phyloP scores from a whole-genome alignment of 257 asterid species.

The Fraxinus cuspidata region DNA sequence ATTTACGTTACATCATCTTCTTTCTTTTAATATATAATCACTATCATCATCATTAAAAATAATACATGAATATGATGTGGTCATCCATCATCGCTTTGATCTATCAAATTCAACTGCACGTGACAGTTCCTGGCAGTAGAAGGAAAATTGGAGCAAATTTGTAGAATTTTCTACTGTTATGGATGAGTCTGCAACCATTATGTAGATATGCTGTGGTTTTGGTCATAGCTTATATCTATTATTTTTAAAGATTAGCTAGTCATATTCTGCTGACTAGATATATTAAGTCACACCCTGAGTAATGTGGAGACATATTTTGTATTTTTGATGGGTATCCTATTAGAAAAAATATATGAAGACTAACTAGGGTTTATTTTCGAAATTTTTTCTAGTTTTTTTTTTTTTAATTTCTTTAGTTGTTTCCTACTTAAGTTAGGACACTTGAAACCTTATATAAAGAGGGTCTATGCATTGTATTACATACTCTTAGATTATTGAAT shows the following conservation, averaged over 20 bases:
- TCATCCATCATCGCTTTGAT: background rate
- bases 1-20: background rate
- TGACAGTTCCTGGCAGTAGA: background rate
- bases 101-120: background rate
- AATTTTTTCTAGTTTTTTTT: too few species aligned
- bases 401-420: too few species aligned
- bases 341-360: background rate
- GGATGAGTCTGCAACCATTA: background rate
- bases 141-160: background rate
- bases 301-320: background rate
- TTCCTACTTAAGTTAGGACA: background rate
- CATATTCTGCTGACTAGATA: conserved; percentile 1
- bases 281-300: background rate
- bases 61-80: background rate
- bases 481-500: background rate
- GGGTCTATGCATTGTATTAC: background rate
- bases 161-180: too few species aligned
- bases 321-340: background rate
- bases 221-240: background rate
- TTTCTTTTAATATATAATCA: background rate
- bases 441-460: background rate
- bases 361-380: background rate
- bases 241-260: background rate
- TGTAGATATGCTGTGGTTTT: background rate
- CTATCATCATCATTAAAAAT: background rate